Conservation (phyloP, 495 filamentous ascomycete species). For the Diplogelasinospora grovesii region DNA sequence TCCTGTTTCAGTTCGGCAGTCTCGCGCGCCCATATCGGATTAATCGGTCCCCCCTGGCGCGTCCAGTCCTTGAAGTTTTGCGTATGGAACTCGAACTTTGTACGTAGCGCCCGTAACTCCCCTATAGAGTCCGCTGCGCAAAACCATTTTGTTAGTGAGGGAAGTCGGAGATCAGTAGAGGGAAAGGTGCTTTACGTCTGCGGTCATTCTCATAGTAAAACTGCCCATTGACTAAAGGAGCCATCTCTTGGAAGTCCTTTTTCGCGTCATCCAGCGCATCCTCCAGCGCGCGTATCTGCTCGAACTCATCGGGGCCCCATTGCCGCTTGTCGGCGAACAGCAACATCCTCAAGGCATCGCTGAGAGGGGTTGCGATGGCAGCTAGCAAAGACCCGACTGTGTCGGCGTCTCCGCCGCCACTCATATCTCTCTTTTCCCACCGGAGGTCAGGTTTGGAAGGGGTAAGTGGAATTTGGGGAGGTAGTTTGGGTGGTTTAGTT, state of each 20-base stretch:
- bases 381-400: conserved; percentile 44
- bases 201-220: conserved; percentile 44
- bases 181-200: conserved; percentile 25
- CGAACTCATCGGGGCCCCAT: conserved; percentile 44
- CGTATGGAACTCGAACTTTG: conserved; percentile 31
- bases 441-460: too few species aligned
- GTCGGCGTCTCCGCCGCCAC: conserved; percentile 21
- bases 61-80: conserved; percentile 40
- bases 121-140: conserved; percentile 35
- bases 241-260: conserved; percentile 46
- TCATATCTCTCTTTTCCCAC: conserved; percentile 2
- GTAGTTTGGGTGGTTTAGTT: too few species aligned
- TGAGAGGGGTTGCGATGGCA: conserved; percentile 38
- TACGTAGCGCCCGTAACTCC: conserved; percentile 32
- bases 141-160: conserved; percentile 10
- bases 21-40: conserved; percentile 38
- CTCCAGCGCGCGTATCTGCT: conserved; percentile 41
- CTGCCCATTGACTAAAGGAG: conserved; percentile 37
- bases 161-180: background rate
- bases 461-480: too few species aligned
- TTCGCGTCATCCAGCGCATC: conserved; percentile 44
- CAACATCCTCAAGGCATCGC: conserved; percentile 37
- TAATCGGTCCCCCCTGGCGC: conserved; percentile 37
- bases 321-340: conserved; percentile 45
- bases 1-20: conserved; percentile 30